Percentiles rank a stretch among this genome's conserved stretches.
Conservation (phyloP, 2,329 filamentous ascomycete genomes). For the Aureobasidium sp. region DNA sequence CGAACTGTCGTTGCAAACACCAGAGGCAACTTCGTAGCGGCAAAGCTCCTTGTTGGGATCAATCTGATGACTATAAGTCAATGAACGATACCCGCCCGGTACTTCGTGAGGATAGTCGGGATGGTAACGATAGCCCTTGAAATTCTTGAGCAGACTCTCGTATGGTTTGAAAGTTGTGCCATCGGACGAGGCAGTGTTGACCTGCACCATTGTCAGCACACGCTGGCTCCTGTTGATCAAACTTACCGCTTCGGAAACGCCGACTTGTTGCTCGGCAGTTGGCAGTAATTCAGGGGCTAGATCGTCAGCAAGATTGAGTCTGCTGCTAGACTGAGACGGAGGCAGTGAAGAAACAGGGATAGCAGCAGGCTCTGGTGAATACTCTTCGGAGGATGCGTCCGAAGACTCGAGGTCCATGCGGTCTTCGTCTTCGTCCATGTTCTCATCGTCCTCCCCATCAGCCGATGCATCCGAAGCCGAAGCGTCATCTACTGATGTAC, state of each 20-base stretch:
- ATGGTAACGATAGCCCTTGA: slow-evolving; percentile 86
- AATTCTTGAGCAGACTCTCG: slow-evolving; percentile 70
- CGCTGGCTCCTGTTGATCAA: not conserved
- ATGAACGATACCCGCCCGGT: slow-evolving; percentile 68
- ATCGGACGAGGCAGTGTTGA: not conserved
- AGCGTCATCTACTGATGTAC: not conserved
- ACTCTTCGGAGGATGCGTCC: slow-evolving; percentile 6
- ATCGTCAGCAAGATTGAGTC: slow-evolving; percentile 26
- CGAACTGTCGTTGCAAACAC: slow-evolving; percentile 61
- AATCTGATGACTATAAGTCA: slow-evolving; percentile 91
- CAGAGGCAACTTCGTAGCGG: slow-evolving; percentile 61
- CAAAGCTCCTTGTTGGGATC: slow-evolving; percentile 67
- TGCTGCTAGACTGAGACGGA: not conserved
- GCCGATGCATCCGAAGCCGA: not conserved
- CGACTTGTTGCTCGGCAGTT: slow-evolving; percentile 16
- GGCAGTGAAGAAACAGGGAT: not conserved
- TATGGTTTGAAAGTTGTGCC: slow-evolving; percentile 49
- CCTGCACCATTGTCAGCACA: slow-evolving; percentile 3
- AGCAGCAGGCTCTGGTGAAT: slow-evolving; percentile 2
- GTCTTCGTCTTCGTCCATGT: slow-evolving; percentile 1
- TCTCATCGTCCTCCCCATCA: not conserved
- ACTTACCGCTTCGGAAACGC: slow-evolving; percentile 17
- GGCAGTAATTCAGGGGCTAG: slow-evolving; percentile 33
- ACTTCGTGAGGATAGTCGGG: slow-evolving; percentile 63
- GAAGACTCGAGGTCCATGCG: slow-evolving; percentile 10